Conservation (phyloP, 805 yeast species). For the Candida pseudofarinosa region DNA sequence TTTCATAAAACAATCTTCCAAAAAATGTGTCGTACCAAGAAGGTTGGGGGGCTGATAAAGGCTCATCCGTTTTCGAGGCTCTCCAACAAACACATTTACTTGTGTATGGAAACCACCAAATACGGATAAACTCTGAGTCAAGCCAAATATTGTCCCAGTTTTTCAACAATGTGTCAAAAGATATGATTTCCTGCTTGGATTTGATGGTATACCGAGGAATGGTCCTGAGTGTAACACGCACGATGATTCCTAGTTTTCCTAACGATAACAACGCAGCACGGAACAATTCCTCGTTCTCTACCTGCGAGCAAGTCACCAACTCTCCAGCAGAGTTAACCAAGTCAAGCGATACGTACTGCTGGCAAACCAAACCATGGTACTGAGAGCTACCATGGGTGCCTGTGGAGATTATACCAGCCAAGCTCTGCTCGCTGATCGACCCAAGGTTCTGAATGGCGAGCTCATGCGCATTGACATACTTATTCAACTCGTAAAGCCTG, state of each 20-base stretch:
- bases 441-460: conserved; percentile 89
- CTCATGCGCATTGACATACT: conserved; percentile 55
- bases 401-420: conserved; percentile 94
- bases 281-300: conserved; percentile 62
- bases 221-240: conserved; percentile 77
- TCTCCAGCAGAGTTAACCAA: conserved; percentile 76
- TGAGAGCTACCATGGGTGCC: conserved; percentile 97
- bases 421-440: conserved; percentile 87
- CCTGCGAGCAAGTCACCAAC: conserved; percentile 59
- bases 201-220: conserved; percentile 80
- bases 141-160: conserved; percentile 83
- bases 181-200: conserved; percentile 76
- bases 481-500: conserved; percentile 70
- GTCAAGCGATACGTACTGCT: conserved; percentile 77
- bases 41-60: conserved; percentile 57
- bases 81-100: conserved; percentile 86
- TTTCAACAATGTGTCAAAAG: conserved; percentile 65
- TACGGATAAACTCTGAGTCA: conserved; percentile 82
- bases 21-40: conserved; percentile 83
- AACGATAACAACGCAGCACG: conserved; percentile 79
- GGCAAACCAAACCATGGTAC: conserved; percentile 84
- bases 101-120: conserved; percentile 98
- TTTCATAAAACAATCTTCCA: conserved; percentile 79
- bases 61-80: conserved; percentile 70
- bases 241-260: conserved; percentile 89